These are phyloP conservation scores for Cocos nucifera DNA, from an alignment of 176 grass and related monocot species.

Conservation along the genomic window DNA sequence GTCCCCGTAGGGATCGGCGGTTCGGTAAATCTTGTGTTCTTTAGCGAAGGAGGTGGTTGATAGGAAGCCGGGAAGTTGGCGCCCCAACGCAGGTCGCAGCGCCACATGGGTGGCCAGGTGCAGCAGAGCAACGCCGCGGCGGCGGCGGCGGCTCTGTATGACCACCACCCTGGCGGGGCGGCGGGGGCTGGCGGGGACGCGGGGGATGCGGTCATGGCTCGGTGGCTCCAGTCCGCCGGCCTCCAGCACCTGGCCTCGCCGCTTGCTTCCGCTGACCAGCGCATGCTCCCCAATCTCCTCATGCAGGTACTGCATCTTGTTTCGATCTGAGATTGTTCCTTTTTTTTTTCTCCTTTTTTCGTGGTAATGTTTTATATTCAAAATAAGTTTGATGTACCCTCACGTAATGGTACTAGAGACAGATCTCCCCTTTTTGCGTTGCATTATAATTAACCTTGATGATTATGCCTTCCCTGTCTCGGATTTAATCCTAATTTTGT, in stretches of 20 bases:
- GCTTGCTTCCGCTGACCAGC: slow-evolving; percentile 15
- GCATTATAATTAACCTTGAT: too few species aligned
- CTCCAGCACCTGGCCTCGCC: slow-evolving; percentile 42
- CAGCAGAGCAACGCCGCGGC: slow-evolving; percentile 28
- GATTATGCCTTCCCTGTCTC: too few species aligned
- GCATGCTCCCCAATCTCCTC: slow-evolving; percentile 36
- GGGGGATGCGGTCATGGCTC: slow-evolving; percentile 34
- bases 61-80: slow-evolving; percentile 53
- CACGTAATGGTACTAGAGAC: too few species aligned
- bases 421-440: too few species aligned
- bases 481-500: too few species aligned
- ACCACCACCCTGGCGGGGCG: slow-evolving; percentile 21
- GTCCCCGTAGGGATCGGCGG: too few species aligned
- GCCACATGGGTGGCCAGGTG: slow-evolving; percentile 42
- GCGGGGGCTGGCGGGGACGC: slow-evolving; percentile 24
- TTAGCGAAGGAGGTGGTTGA: too few species aligned
- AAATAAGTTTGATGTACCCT: too few species aligned
- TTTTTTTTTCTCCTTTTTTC: too few species aligned
- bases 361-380: too few species aligned
- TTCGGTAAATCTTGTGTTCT: too few species aligned
- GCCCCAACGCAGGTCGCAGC: slow-evolving; percentile 94
- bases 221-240: slow-evolving; percentile 43
- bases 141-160: slow-evolving; percentile 52
- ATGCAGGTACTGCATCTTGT: slow-evolving; percentile 13
- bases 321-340: too few species aligned